A percentile compares a stretch with the other conserved stretches of the same genome.
Evolutionary conservation across 345 rosid genomes (phyloP).

Genomic region (Eucalyptus sp.): DNA sequence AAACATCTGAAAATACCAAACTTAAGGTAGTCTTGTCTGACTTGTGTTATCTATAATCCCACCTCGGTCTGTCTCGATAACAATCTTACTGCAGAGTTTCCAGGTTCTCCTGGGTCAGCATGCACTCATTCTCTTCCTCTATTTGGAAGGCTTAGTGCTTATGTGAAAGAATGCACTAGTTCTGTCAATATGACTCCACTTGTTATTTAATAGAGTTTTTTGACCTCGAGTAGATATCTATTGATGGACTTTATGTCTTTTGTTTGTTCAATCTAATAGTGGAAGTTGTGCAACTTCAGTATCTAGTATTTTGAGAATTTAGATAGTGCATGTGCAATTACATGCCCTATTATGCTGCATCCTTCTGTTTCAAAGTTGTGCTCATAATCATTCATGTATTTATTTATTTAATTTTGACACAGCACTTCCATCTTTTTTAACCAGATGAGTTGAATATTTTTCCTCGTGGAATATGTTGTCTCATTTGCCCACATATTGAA

Average conservation of each 20-base stretch:
- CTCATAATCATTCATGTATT: background rate
- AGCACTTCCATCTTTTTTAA: background rate
- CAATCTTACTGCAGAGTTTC: background rate
- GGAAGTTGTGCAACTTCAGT: background rate
- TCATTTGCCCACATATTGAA: background rate
- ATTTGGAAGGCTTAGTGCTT: background rate
- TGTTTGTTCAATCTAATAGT: background rate
- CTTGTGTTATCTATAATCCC: background rate
- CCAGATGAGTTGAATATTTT: background rate
- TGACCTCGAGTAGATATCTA: background rate
- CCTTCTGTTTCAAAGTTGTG: background rate
- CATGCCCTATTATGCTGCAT: background rate
- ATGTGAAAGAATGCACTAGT: background rate
- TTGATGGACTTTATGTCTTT: background rate
- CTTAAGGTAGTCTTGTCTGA: constrained; percentile 42
- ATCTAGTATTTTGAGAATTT: background rate
- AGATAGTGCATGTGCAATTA: background rate
- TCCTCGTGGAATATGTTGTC: background rate
- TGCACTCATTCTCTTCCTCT: background rate
- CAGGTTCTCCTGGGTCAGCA: background rate
- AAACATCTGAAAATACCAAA: constrained; percentile 55
- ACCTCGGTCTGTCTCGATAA: background rate
- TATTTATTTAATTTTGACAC: background rate
- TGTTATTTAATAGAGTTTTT: background rate
- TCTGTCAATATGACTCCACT: background rate